A percentile compares a stretch with the other conserved stretches of the same genome.
These are phyloP conservation scores for Micractinium sp. DNA, from an alignment of 139 green algal species.

Conservation along the genomic window DNA sequence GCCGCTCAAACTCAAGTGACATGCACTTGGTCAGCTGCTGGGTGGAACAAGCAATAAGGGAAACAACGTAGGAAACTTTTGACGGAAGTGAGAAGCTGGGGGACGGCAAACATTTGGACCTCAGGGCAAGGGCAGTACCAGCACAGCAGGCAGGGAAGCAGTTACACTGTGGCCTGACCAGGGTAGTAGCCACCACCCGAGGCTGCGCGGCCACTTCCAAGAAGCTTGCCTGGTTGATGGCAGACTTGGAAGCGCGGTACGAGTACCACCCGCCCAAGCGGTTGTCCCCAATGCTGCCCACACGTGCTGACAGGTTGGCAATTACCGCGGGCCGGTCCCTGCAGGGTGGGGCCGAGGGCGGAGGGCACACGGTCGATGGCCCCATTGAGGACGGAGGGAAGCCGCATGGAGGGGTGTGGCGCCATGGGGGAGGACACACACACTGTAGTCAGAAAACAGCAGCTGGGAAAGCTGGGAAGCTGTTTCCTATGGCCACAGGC, in stretches of 20 bases:
- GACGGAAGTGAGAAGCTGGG: background rate
- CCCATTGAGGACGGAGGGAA: too few species aligned
- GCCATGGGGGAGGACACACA: too few species aligned
- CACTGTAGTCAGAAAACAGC: background rate
- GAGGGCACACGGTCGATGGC: background rate
- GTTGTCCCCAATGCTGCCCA: constrained; percentile 82
- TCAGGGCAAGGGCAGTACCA: too few species aligned
- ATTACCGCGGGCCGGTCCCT: constrained; percentile 65
- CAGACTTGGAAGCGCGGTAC: constrained; percentile 79
- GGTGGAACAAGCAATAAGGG: background rate
- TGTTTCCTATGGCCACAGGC: background rate
- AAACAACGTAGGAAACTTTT: background rate
- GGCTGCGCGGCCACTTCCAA: background rate
- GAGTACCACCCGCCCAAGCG: constrained; percentile 86
- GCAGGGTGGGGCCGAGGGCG: background rate
- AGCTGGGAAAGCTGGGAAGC: background rate
- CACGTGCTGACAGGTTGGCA: constrained; percentile 79
- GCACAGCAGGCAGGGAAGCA: too few species aligned
- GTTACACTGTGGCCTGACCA: too few species aligned
- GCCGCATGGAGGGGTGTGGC: too few species aligned
- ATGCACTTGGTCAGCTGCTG: constrained; percentile 74
- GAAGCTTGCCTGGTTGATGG: constrained; percentile 70
- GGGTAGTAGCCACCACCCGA: background rate
- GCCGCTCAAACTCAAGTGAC: constrained; percentile 71
- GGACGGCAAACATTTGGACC: too few species aligned